phyloP scores from a whole-genome alignment of 495 filamentous ascomycete species.

The Xylaria bambusicola region DNA sequence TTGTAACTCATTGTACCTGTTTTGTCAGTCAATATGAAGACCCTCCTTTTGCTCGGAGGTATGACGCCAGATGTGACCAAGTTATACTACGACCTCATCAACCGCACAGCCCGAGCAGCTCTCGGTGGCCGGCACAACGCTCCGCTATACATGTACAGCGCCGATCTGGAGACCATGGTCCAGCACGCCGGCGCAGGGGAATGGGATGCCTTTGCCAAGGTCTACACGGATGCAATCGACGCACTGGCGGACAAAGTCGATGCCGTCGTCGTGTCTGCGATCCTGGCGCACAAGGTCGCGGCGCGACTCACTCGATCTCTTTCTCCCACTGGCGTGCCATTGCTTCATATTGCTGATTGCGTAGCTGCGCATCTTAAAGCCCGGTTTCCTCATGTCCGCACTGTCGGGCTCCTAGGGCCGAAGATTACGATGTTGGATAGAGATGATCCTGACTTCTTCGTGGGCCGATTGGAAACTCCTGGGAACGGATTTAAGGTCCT shows the following conservation, averaged over 20 bases:
- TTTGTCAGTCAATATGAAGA: slow-evolving; percentile 1
- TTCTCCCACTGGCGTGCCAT: slow-evolving; percentile 6
- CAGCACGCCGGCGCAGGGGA: slow-evolving; percentile 8
- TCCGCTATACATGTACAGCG: slow-evolving; percentile 25
- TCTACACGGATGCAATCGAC: slow-evolving; percentile 11
- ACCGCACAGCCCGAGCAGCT: slow-evolving; percentile 17
- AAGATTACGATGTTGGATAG: slow-evolving; percentile 15
- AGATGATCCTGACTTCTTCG: slow-evolving; percentile 19
- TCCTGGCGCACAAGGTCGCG: slow-evolving; percentile 24
- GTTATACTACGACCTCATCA: slow-evolving; percentile 27
- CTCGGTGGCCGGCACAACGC: slow-evolving; percentile 19
- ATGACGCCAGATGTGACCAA: slow-evolving; percentile 25
- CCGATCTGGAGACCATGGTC: slow-evolving; percentile 21
- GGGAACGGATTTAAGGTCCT: slow-evolving; percentile 18
- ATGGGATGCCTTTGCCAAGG: slow-evolving; percentile 19
- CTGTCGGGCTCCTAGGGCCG: slow-evolving; percentile 21
- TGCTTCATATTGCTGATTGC: slow-evolving; percentile 25
- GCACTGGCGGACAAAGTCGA: slow-evolving; percentile 15
- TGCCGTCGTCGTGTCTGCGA: slow-evolving; percentile 22
- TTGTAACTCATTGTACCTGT: too few relatives aligned
- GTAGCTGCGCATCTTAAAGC: slow-evolving; percentile 18
- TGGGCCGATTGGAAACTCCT: slow-evolving; percentile 8
- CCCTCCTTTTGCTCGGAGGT: slow-evolving; percentile 11
- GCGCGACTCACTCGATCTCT: slow-evolving; percentile 11
- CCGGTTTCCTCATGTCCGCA: slow-evolving; percentile 10